Percentiles rank a stretch among this genome's conserved stretches.
phyloP scores from a whole-genome alignment of 805 yeast genomes.

The Candida maesae region DNA sequence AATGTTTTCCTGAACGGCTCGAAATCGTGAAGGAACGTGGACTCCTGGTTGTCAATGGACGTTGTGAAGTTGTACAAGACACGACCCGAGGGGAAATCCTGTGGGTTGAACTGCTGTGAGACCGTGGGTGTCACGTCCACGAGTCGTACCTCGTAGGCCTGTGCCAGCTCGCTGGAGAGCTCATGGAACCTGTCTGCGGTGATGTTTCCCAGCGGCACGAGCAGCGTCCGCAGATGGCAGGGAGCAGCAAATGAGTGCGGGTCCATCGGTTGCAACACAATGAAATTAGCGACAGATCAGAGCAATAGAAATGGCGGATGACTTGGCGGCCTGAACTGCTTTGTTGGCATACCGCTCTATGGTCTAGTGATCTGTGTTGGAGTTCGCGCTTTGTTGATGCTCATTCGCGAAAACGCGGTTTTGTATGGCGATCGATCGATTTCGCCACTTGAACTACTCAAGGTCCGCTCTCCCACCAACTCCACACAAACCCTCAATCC shows the following conservation, averaged over 20 bases:
- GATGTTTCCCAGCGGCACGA: slow-evolving; percentile 63
- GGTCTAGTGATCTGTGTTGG: too few species aligned
- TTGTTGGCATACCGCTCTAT: too few species aligned
- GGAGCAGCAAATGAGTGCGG: slow-evolving; percentile 55
- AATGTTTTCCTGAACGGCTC: slow-evolving; percentile 85
- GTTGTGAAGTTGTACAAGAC: slow-evolving; percentile 54
- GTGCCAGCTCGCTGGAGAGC: slow-evolving; percentile 41
- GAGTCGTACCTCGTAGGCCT: slow-evolving; percentile 60
- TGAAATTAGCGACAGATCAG: too few species aligned
- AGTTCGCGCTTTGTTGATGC: neutral
- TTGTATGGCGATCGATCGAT: too few species aligned
- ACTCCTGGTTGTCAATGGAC: slow-evolving; percentile 46
- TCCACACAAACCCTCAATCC: too few species aligned
- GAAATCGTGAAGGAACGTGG: slow-evolving; percentile 73
- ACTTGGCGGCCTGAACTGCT: too few species aligned
- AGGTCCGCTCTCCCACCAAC: neutral
- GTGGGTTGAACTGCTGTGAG: slow-evolving; percentile 70
- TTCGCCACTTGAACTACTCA: neutral
- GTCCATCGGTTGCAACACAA: too few species aligned
- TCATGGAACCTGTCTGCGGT: slow-evolving; percentile 33
- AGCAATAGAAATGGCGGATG: too few species aligned
- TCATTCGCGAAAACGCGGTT: neutral
- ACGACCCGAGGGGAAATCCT: slow-evolving; percentile 76
- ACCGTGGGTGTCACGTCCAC: slow-evolving; percentile 70
- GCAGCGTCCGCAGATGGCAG: slow-evolving; percentile 58